Conservation (phyloP, 768 basidiomycete species). For the Mycena galericulata region DNA sequence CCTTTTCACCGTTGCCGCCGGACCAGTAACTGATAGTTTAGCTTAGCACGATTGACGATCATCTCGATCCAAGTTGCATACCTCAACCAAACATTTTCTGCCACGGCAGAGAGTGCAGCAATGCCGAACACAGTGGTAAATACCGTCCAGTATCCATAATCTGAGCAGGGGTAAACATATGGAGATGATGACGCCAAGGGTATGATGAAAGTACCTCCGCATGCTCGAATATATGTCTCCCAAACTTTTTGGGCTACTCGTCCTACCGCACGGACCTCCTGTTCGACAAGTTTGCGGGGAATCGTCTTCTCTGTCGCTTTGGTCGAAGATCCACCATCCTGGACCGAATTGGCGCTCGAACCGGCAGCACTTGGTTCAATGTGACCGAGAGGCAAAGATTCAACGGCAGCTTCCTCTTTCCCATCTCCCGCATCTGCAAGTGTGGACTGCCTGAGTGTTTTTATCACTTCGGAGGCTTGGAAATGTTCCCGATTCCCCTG, state of each 20-base stretch:
- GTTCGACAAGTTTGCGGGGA: constrained; percentile 87
- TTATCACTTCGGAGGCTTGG: constrained; percentile 71
- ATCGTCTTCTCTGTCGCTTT: background rate
- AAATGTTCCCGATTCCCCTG: constrained; percentile 75
- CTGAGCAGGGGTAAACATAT: constrained; percentile 43
- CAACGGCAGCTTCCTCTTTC: no score
- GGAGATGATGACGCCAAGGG: constrained; percentile 53
- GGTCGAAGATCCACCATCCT: background rate
- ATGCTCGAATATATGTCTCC: constrained; percentile 64
- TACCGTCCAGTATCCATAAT: constrained; percentile 61
- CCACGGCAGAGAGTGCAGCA: constrained; percentile 71
- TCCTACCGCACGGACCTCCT: constrained; percentile 82
- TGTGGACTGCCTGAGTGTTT: constrained; percentile 71
- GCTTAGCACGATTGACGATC: background rate
- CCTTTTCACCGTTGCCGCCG: constrained; percentile 53
- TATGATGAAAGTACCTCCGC: constrained; percentile 73
- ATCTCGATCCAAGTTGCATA: background rate
- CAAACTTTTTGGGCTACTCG: constrained; percentile 75
- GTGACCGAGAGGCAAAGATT: no score
- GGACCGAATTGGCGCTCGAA: no score
- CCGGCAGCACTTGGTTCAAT: no score
- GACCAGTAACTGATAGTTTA: constrained; percentile 63
- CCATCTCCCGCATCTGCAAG: constrained; percentile 30
- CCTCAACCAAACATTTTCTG: constrained; percentile 79
- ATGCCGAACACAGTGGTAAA: constrained; percentile 61